A percentile compares a stretch with the other conserved stretches of the same genome.
Evolutionary conservation across 768 basidiomycete genomes (phyloP).

Genomic region (Lyophyllum decastes): DNA sequence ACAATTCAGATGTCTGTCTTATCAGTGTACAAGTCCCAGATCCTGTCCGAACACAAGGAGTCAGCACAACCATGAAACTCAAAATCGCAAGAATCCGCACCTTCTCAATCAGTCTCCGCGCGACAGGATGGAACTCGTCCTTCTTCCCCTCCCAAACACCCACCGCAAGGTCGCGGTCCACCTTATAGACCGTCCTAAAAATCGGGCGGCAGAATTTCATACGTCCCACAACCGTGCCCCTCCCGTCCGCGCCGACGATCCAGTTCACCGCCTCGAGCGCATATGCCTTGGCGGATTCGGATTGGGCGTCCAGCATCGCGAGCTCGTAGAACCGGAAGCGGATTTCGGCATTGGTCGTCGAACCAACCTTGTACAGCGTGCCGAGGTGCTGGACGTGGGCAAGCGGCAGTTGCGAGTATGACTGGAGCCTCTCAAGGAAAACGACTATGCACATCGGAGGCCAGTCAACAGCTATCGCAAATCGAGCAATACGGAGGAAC

Average conservation of each 20-base stretch:
- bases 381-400: slow-evolving; percentile 63
- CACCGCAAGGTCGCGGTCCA: slow-evolving; percentile 54
- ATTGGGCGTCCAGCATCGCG: slow-evolving; percentile 53
- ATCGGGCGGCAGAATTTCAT: slow-evolving; percentile 86
- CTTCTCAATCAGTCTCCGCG: slow-evolving; percentile 74
- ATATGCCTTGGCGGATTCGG: slow-evolving; percentile 50
- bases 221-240: slow-evolving; percentile 66
- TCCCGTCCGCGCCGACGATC: slow-evolving; percentile 65
- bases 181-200: slow-evolving; percentile 55
- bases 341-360: slow-evolving; percentile 75
- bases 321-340: slow-evolving; percentile 78
- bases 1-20: too few relatives aligned
- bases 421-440: slow-evolving; percentile 79
- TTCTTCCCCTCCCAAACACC: slow-evolving; percentile 48
- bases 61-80: not conserved
- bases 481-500: not conserved
- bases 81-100: slow-evolving; percentile 31
- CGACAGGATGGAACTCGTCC: slow-evolving; percentile 74
- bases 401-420: slow-evolving; percentile 60
- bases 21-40: not conserved
- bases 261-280: slow-evolving; percentile 60
- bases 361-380: slow-evolving; percentile 44
- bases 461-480: not conserved
- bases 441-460: slow-evolving; percentile 50
- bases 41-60: not conserved